Evolutionary conservation across 495 filamentous ascomycete genomes (phyloP).

Genomic region (Rhypophila decipiens): DNA sequence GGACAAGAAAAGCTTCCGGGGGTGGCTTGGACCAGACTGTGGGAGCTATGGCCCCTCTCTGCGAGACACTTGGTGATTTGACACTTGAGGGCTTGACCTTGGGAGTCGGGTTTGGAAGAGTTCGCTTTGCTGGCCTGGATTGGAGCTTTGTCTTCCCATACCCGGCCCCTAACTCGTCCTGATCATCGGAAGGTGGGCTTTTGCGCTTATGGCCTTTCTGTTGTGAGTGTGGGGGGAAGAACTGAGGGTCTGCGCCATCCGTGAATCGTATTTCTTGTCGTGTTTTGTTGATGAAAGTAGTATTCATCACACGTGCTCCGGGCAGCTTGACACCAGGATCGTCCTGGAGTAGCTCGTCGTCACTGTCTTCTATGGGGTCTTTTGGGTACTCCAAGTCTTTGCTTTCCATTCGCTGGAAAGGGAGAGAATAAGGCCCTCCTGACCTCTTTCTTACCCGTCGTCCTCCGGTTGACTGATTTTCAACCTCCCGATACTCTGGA

Average conservation of each 20-base stretch:
- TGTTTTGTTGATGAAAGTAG: no score
- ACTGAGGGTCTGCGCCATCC: slow-evolving; percentile 14
- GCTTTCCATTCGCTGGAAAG: no score
- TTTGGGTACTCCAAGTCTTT: no score
- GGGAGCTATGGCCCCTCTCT: slow-evolving; percentile 5
- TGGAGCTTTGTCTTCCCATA: neutral
- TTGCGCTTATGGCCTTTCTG: slow-evolving; percentile 5
- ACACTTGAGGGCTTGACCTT: neutral
- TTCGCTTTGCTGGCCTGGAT: neutral
- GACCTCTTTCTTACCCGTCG: no score
- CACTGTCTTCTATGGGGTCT: no score
- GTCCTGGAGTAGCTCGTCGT: no score
- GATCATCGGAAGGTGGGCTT: neutral
- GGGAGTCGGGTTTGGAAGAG: neutral
- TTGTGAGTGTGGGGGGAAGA: slow-evolving; percentile 1
- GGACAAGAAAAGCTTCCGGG: neutral
- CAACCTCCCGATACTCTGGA: no score
- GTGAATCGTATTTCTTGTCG: no score
- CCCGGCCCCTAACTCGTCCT: neutral
- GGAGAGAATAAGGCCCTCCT: no score
- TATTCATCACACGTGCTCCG: no score
- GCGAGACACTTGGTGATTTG: slow-evolving; percentile 10
- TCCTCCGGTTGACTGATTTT: no score
- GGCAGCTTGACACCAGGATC: no score
- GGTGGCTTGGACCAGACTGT: neutral